Evolutionary conservation across 495 filamentous ascomycete genomes (phyloP).

Genomic region (Amphirosellinia nigrospora): DNA sequence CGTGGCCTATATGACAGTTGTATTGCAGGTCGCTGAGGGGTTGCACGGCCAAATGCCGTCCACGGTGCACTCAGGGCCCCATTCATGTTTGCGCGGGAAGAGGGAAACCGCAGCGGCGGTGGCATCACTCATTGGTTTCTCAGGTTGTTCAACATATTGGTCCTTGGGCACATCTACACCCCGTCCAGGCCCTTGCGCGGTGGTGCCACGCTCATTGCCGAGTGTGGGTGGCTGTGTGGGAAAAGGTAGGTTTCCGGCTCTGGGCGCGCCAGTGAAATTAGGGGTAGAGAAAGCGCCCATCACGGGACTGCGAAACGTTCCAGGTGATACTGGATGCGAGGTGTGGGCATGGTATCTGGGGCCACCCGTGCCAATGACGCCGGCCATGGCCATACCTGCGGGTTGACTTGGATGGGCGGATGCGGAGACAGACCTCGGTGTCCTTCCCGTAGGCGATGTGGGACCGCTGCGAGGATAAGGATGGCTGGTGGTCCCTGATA

Average conservation of each 20-base stretch:
- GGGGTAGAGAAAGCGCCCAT: not conserved
- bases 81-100: slow-evolving; percentile 29
- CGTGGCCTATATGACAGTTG: slow-evolving; percentile 31
- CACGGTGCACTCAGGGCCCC: not conserved
- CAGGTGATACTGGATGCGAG: not conserved
- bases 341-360: slow-evolving; percentile 1
- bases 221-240: not conserved
- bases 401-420: not conserved
- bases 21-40: slow-evolving; percentile 32
- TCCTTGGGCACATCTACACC: not conserved
- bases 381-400: not conserved
- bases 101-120: slow-evolving; percentile 30
- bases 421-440: slow-evolving; percentile 12
- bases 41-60: slow-evolving; percentile 33
- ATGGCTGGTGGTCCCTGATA: not conserved
- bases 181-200: not conserved
- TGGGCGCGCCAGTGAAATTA: not conserved
- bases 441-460: slow-evolving; percentile 3
- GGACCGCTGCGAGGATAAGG: slow-evolving; percentile 4
- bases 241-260: not conserved
- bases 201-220: not conserved
- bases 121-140: slow-evolving; percentile 27
- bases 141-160: not conserved
- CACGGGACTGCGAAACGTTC: not conserved
- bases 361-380: not conserved